Evolutionary conservation across 202 grass and related monocot species (phyloP), one percentile per base, ranked within the genome.

Genomic region (Sporobolus alterniflorus): DNA sequence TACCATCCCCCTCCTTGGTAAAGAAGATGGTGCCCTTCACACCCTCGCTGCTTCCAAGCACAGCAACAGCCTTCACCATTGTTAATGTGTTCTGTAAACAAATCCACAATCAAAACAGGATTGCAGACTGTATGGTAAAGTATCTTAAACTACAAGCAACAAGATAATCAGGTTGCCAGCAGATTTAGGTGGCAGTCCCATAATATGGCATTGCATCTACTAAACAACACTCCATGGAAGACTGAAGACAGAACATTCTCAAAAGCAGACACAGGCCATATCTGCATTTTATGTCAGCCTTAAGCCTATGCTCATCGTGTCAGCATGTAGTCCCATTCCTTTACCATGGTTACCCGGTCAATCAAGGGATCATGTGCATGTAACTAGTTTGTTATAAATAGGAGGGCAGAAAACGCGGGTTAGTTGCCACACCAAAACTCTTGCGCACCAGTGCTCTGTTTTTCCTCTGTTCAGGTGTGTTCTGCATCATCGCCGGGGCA

Each of bases 31-130:
- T 92, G 79, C 86, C 90, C 77, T 92, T 92, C 66, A 92, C 90
- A 66, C 33, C 61, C 34, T 86, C 86, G 8, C 51, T 81, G 86
- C 46, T 89, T 74, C 83, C 82, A 57, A 92, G 86, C 54, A 92
- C 90, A 79, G 62, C 86, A 83, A 92, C 90, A 76, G 86, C 90
- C 90, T 92, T 92, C 86, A 89, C 90, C 90, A 92, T 92, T 77
- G 76, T 89, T 52, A 34, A 69, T 89, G 79, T 92, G 82, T 71
- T 86, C 86, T 80, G 67, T 41, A 71, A 79, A 67, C 21, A 86
- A 48, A 41, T 41, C 33, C 73, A 66, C 65, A 59, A 66, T 28
- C 28, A 73, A 80, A 47, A 47, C 18, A 32, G 17, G 59, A 22
- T 36, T 63, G 83, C 22, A 86, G 16, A 50, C 69, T 6, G 2